Evolutionary conservation across 176 grass and related monocot genomes (phyloP), one percentile per base, ranked within the genome.

Genomic region (Cenchrus purpureus): DNA sequence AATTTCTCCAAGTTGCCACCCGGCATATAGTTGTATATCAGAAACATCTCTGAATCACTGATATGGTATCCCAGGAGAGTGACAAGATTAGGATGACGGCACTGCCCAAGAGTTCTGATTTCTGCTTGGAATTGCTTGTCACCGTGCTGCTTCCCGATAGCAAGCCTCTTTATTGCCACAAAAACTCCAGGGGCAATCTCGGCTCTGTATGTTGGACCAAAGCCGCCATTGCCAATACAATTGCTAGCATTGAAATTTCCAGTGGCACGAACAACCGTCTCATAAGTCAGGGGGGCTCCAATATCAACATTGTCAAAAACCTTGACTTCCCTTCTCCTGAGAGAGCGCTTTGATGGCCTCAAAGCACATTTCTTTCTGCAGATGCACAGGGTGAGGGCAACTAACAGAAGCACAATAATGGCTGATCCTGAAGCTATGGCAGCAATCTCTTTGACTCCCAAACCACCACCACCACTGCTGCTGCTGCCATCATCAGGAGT

Each of bases 21-120:
- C 10, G 95, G 61, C 61, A 97, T 67, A 82, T 97, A 97, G 81
- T 97, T 97, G 62, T 97, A 97, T 87, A 97, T 94, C 74, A 97
- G 62, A 83, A 97, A 97, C 91, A 91, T 97, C 70, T 94, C 95
- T 6, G 91, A 34, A 13, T 97, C 88, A 61, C 88, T 85, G 66
- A 94, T 50, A 78, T 97, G 88, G 81, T 84, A 94, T 60, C 95
- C 95, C 42, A 97, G 84, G 44, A 97, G 86, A n/a, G 90, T 97
- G 49, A 97, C 95, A 59, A 97, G 91, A 86, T 97, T 94, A 60
- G 90, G 86, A 89, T 97, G 95, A 34, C 72, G 73, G 55, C 88
- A 92, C 45, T 89, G 79, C 44, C 95, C 92, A 78, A 97, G 90
- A 63, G 85, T 94, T 71, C 84, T 91, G 7, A 97, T 83, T 79